Evolutionary conservation across 1,139 yeast genomes (phyloP).

Genomic region (Taiozyma sp.): DNA sequence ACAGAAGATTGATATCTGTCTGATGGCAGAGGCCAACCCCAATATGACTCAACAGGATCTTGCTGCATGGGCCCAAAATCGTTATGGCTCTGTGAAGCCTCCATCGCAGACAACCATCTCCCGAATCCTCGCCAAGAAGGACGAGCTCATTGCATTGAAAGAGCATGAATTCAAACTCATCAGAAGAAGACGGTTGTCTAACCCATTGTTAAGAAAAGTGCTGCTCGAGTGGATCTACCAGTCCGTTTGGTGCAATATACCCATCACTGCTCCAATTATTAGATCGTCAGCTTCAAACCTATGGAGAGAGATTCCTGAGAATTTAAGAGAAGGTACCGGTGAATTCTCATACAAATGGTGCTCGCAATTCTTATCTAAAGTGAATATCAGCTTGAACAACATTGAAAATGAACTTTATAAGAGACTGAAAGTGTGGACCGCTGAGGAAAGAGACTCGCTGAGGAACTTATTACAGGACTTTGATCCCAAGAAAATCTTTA

Average conservation of each 20-base stretch:
- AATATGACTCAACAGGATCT: constrained; percentile 65
- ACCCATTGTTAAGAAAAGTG: constrained; percentile 52
- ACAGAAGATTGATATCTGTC: constrained; percentile 63
- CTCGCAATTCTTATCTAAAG: constrained; percentile 48
- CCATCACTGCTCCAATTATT: constrained; percentile 58
- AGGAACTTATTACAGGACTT: constrained; percentile 34
- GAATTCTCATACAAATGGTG: constrained; percentile 66
- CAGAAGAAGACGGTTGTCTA: constrained; percentile 51
- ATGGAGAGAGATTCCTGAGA: constrained; percentile 55
- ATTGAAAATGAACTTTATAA: constrained; percentile 40
- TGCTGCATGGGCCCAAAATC: constrained; percentile 58
- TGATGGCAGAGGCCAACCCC: constrained; percentile 62
- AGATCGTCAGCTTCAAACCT: constrained; percentile 62
- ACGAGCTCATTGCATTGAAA: constrained; percentile 53
- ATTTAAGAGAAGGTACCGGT: constrained; percentile 58
- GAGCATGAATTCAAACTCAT: constrained; percentile 53
- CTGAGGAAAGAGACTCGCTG: constrained; percentile 48
- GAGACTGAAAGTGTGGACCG: constrained; percentile 56
- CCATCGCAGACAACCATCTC: constrained; percentile 71
- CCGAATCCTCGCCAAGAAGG: constrained; percentile 52
- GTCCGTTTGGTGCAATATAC: constrained; percentile 63
- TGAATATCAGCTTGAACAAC: constrained; percentile 49
- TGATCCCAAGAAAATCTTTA: constrained; percentile 50
- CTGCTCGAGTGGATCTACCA: constrained; percentile 68
- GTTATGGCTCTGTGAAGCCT: constrained; percentile 46